Evolutionary conservation across 2,329 filamentous ascomycete genomes (phyloP).

Genomic region (Neofusicoccum laricinum): DNA sequence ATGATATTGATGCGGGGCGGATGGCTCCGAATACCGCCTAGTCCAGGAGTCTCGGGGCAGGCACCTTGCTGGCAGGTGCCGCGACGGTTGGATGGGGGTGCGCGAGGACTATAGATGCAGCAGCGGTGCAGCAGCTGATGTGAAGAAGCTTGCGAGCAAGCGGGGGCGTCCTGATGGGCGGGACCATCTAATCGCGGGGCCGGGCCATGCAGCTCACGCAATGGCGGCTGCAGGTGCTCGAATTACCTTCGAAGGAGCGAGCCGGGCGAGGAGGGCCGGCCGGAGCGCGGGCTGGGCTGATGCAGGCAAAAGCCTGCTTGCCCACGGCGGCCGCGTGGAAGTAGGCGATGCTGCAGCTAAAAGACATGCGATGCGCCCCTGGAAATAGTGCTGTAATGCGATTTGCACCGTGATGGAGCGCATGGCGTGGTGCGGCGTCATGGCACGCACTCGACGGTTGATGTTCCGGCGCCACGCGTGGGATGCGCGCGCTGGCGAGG

Average conservation of each 20-base stretch:
- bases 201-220: not conserved
- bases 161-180: not conserved
- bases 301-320: not conserved
- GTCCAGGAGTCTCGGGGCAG: not conserved
- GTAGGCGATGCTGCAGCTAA: not conserved
- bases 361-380: not conserved
- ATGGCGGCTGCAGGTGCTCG: not conserved
- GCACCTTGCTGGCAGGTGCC: not conserved
- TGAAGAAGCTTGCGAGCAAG: not conserved
- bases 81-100: not conserved
- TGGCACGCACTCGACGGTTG: not conserved
- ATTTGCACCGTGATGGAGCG: not conserved
- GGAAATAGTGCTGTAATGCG: not conserved
- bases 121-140: not conserved
- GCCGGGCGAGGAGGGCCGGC: not conserved
- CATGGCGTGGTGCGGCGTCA: slow-evolving; percentile 2
- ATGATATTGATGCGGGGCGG: not conserved
- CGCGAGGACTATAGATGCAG: not conserved
- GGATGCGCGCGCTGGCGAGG: not conserved
- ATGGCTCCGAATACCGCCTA: not conserved
- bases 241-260: not conserved
- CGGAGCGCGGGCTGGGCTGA: not conserved
- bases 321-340: not conserved
- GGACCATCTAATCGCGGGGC: not conserved
- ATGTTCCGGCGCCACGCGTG: not conserved